phyloP scores from a whole-genome alignment of 495 filamentous ascomycete genomes.

The Neurospora tetrasperma region DNA sequence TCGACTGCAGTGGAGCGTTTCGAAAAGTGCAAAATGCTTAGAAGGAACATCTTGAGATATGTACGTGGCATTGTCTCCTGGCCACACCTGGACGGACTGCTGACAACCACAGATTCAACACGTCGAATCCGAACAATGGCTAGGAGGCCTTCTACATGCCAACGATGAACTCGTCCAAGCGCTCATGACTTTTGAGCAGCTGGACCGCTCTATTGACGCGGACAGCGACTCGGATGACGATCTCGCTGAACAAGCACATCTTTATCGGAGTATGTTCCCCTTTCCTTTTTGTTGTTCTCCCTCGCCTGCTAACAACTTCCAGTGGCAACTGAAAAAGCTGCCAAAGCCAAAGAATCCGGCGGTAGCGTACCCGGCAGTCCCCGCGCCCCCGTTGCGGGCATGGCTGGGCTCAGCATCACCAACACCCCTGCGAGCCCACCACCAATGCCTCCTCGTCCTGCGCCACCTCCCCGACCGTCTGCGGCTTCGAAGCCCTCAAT shows the following conservation, averaged over 20 bases:
- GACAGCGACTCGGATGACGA: constrained; percentile 89
- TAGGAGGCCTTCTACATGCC: constrained; percentile 69
- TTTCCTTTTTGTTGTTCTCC: no score
- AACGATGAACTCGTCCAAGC: constrained; percentile 85
- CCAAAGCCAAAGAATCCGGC: constrained; percentile 34
- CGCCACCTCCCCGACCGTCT: constrained; percentile 33
- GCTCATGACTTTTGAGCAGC: constrained; percentile 85
- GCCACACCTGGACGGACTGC: neutral
- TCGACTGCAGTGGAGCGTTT: constrained; percentile 63
- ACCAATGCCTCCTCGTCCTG: constrained; percentile 24
- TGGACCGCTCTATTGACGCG: constrained; percentile 91
- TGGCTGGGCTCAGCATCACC: constrained; percentile 30
- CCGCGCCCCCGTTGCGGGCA: constrained; percentile 19
- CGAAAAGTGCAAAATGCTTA: constrained; percentile 73
- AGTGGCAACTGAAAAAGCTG: constrained; percentile 41
- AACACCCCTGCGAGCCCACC: constrained; percentile 15
- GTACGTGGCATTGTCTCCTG: constrained; percentile 27
- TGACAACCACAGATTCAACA: constrained; percentile 50
- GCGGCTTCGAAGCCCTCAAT: constrained; percentile 27
- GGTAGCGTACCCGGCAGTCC: constrained; percentile 24
- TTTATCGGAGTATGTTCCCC: constrained; percentile 36
- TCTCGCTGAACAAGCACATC: constrained; percentile 43
- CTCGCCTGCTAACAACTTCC: neutral
- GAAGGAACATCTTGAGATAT: constrained; percentile 78
- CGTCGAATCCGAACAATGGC: constrained; percentile 72